Percentiles rank a stretch among this genome's conserved stretches.
phyloP scores from a whole-genome alignment of 257 asterid species.

The Solanum appendiculatum region DNA sequence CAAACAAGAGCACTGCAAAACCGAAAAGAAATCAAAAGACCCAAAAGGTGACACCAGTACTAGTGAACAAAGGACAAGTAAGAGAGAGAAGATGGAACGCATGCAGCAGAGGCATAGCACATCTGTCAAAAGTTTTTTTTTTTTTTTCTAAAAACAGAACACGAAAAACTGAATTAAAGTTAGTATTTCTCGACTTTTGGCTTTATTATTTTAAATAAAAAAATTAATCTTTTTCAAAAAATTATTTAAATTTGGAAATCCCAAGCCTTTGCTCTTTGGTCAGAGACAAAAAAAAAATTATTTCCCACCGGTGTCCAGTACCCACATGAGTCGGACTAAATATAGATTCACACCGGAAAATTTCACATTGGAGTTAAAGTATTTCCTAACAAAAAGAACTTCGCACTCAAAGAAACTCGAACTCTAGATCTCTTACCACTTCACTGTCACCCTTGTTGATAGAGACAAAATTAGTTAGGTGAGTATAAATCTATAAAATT shows the following conservation, averaged over 20 bases:
- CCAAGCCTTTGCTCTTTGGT: background rate
- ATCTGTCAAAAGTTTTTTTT: background rate
- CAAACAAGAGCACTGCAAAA: background rate
- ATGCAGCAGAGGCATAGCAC: slow-evolving; percentile 2
- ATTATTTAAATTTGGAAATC: background rate
- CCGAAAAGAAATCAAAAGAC: background rate
- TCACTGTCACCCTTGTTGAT: background rate
- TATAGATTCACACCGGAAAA: too few species aligned
- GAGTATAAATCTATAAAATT: background rate
- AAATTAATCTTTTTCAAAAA: too few species aligned
- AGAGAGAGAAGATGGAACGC: background rate
- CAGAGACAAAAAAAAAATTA: too few species aligned
- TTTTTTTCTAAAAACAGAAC: background rate
- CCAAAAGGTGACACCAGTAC: background rate
- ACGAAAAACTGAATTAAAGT: background rate
- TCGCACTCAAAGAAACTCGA: background rate
- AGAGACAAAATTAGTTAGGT: too few species aligned
- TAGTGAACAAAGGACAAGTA: background rate
- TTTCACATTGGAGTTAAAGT: background rate
- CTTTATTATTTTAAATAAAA: background rate
- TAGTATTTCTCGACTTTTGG: background rate
- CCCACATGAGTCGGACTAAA: too few species aligned
- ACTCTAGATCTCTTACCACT: background rate
- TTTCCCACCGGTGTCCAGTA: too few species aligned
- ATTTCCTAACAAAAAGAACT: too few species aligned